Base-by-base conservation (phyloP, 1,139 yeast species). In the Sugiyamaella neomexicana region DNA sequence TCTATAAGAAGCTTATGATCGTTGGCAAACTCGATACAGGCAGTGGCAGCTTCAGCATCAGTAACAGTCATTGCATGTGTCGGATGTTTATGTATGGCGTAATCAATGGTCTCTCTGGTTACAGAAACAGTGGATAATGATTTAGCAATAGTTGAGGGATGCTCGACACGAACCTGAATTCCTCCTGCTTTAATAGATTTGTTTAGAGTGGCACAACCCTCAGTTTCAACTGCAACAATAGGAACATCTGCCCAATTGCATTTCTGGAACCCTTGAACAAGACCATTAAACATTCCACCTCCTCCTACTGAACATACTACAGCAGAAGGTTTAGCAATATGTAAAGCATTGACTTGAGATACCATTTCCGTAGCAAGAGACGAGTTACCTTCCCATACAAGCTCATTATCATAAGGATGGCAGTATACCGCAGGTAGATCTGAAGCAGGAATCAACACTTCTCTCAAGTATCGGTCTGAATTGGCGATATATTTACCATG, bases 241-340 rank as follows among this genome's bases (percentile, higher is more conserved):
- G 83, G 82, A 1, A 80, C 76, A 39, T 72, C 67, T 17, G 66
- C 56, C 61, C 80, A 64, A 1, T 71, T 68, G 58, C 78, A 70
- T 42, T 73, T 71, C 38, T 72, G 67, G 54, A 85, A 68, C 0
- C 90, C 91, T 56, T 75, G 73, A 37, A 82, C 80, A 3, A 86
- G 68, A 0, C 93, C 91, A 64, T 79, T 79, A 70, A 79, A 83
- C 49, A 86, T 72, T 1, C 91, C 91, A 12, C 90, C 91, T 1
- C 91, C 93, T 9, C 91, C 93, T 45, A 83, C 81, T 37, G 89
- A 82, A 67, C 89, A 84, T 1, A 85, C 80, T 40, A 85, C 73
- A 0, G 84, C 88, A 61, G 79, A 82, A 8, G 86, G 74, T 46
- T 71, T 72, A 15, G 60, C 50, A 2, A 66, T 54, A 9, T 20